Conservation (phyloP, 495 filamentous ascomycete genomes). For the Penicillium lividum region DNA sequence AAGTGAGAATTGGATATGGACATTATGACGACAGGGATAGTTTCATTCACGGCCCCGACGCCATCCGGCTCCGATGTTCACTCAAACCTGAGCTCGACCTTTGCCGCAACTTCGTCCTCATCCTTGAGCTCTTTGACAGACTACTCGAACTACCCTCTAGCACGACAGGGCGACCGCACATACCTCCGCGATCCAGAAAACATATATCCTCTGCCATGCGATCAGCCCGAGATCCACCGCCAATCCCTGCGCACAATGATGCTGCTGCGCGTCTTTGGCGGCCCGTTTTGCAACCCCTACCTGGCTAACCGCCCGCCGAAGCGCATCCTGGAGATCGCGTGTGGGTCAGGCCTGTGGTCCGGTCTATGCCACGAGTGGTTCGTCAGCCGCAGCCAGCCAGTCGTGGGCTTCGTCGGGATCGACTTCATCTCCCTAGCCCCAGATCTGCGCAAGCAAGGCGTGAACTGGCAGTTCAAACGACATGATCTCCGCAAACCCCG, state of each 20-base stretch:
- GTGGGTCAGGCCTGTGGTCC: slow-evolving; percentile 89
- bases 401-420: slow-evolving; percentile 76
- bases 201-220: slow-evolving; percentile 82
- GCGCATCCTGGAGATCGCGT: slow-evolving; percentile 83
- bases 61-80: slow-evolving; percentile 43
- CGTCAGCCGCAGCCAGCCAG: slow-evolving; percentile 56
- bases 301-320: slow-evolving; percentile 65
- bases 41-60: slow-evolving; percentile 29
- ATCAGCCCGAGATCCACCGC: slow-evolving; percentile 82
- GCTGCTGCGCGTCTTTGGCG: slow-evolving; percentile 76
- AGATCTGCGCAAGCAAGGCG: slow-evolving; percentile 68
- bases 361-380: slow-evolving; percentile 80
- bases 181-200: slow-evolving; percentile 76
- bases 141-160: slow-evolving; percentile 61
- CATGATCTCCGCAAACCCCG: slow-evolving; percentile 77
- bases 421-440: slow-evolving; percentile 79
- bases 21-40: slow-evolving; percentile 36
- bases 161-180: slow-evolving; percentile 72
- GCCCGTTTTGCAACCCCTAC: slow-evolving; percentile 72
- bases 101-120: slow-evolving; percentile 42
- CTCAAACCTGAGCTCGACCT: slow-evolving; percentile 41
- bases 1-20: slow-evolving; percentile 16
- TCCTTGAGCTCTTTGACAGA: slow-evolving; percentile 41
- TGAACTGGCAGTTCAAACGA: slow-evolving; percentile 86
- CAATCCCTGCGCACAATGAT: slow-evolving; percentile 84